Evolutionary conservation across 2,329 filamentous ascomycete genomes (phyloP).

Genomic region (Meredithiella fracta): DNA sequence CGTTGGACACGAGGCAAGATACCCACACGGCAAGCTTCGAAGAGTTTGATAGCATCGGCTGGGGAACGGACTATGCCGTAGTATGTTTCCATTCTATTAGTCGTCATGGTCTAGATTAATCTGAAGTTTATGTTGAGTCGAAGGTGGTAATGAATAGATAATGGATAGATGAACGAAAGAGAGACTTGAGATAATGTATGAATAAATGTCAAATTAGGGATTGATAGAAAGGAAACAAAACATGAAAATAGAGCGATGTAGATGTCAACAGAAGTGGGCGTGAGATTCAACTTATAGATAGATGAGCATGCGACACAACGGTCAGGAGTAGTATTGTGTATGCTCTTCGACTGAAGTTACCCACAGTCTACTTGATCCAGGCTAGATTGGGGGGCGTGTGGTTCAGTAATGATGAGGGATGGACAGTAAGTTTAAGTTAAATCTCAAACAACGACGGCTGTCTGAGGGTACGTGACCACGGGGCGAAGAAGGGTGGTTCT

Average conservation of each 20-base stretch:
- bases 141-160: neutral
- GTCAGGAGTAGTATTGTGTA: conserved; percentile 1
- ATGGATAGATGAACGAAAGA: neutral
- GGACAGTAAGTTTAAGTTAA: conserved; percentile 1
- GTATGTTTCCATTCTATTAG: conserved; percentile 74
- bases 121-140: neutral
- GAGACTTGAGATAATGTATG: too few relatives aligned
- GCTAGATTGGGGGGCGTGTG: neutral
- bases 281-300: neutral
- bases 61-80: conserved; percentile 91
- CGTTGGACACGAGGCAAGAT: conserved; percentile 82
- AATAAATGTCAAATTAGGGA: too few relatives aligned
- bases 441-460: neutral
- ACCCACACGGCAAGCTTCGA: conserved; percentile 85
- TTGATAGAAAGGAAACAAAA: neutral
- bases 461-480: neutral
- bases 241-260: neutral
- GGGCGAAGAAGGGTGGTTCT: neutral
- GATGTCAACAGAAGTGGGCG: neutral
- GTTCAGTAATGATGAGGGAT: neutral
- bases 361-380: conserved; percentile 3
- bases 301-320: neutral
- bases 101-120: neutral
- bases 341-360: conserved; percentile 5
- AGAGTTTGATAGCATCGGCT: conserved; percentile 92